These are phyloP conservation scores for Anethum foeniculum DNA, from an alignment of 140 eudicot species.

Conservation along the genomic window DNA sequence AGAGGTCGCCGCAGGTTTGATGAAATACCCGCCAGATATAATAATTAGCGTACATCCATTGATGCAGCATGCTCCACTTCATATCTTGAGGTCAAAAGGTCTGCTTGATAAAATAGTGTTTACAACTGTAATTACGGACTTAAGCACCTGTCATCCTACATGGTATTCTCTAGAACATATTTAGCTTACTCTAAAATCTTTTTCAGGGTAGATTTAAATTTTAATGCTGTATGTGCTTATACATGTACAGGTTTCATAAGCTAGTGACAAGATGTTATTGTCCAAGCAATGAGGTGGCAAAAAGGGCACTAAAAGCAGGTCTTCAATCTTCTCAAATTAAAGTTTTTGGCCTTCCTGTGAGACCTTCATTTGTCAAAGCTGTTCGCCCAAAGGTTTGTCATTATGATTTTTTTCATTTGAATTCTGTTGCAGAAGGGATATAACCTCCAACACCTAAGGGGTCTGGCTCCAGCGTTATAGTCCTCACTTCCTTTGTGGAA, in stretches of 20 bases:
- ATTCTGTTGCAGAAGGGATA: neutral
- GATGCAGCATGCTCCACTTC: slow-evolving; percentile 98
- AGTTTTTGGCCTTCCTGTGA: slow-evolving; percentile 93
- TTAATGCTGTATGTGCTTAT: slow-evolving; percentile 18
- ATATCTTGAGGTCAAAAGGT: slow-evolving; percentile 80
- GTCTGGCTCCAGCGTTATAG: neutral
- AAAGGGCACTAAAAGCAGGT: slow-evolving; percentile 87
- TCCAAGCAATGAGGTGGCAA: slow-evolving; percentile 93
- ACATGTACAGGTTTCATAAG: slow-evolving; percentile 82
- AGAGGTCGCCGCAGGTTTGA: slow-evolving; percentile 88
- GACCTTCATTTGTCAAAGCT: slow-evolving; percentile 93
- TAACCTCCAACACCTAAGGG: neutral
- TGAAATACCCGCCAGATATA: slow-evolving; percentile 92
- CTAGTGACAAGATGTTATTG: slow-evolving; percentile 98
- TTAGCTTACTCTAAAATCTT: neutral
- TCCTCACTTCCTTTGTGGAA: neutral
- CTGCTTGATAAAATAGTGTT: slow-evolving; percentile 79
- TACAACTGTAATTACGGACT: slow-evolving; percentile 84
- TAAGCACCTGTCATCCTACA: slow-evolving; percentile 97
- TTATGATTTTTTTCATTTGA: slow-evolving; percentile 12
- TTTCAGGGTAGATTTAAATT: neutral
- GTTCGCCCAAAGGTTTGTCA: slow-evolving; percentile 69
- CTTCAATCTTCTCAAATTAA: slow-evolving; percentile 82
- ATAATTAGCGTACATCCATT: slow-evolving; percentile 96
- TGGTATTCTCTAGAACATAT: slow-evolving; percentile 44